Conservation (phyloP, 495 filamentous ascomycete species). For the Xylaria longipes region DNA sequence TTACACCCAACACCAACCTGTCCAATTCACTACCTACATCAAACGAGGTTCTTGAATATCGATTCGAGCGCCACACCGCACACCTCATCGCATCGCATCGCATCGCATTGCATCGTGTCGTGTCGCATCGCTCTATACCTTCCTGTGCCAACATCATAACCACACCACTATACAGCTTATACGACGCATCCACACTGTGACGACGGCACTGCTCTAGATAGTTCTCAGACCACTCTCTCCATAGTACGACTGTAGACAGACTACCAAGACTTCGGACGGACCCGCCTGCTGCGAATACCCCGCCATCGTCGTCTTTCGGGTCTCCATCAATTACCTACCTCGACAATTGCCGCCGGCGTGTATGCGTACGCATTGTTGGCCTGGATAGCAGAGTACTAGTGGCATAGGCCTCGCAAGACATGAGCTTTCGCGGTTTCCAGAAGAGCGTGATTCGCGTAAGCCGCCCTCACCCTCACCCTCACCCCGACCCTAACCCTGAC, state of each 20-base stretch:
- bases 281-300: conserved; percentile 20
- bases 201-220: neutral
- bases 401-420: conserved; percentile 45
- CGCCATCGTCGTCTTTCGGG: neutral
- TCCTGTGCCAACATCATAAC: neutral
- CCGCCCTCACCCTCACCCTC: conserved; percentile 23
- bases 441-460: conserved; percentile 84
- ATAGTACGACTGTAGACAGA: neutral
- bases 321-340: neutral
- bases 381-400: neutral
- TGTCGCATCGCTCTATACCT: neutral
- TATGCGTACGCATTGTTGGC: neutral
- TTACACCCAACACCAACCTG: neutral
- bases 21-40: neutral
- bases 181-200: neutral
- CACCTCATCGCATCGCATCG: neutral
- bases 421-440: conserved; percentile 97
- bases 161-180: neutral
- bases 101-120: conserved; percentile 6
- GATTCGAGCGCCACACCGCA: neutral
- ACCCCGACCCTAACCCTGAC: neutral
- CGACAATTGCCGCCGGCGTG: neutral
- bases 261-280: conserved; percentile 12
- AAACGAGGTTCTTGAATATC: neutral
- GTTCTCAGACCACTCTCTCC: neutral